Evolutionary conservation across 306 rosid genomes (phyloP), one percentile per base, ranked within the genome.

Genomic region (Begonia masoniana): DNA sequence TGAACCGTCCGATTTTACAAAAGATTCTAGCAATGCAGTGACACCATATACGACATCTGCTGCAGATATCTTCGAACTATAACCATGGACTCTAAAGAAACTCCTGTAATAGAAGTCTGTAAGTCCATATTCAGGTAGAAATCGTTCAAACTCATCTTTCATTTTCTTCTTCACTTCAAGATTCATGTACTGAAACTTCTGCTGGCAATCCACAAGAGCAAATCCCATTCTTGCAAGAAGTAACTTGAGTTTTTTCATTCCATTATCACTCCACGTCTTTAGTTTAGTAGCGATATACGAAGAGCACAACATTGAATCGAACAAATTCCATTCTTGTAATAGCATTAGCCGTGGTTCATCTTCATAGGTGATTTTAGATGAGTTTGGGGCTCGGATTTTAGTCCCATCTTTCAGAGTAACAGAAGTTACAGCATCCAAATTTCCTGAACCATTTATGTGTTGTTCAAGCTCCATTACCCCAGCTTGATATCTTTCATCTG

Each of bases 11-110:
- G 96, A 61, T 61, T 68, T 77, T 49, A 77, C 82, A 60, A 76
- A 91, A 7, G 96, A 91, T 51, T 91, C 99, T 2, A 91, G 91
- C 78, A 86, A 62, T 0, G 99, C 99, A 13, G 99, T 91, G 15
- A 91, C 94, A 6, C 99, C 99, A 55, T 77, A 86, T 15, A 91
- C 99, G 55, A 91, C 96, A 70, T 91, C 99, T 13, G 99, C 99
- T 15, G 99, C 99, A 9, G 99, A 86, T 12, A 91, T 78, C 68
- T 66, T 91, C 13, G 96, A 86, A 62, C 82, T 80, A 59, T 91
- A 91, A 41, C 92, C 87, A 47, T 83, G 86, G 15, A 75, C 45
- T 59, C 96, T 56, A 70, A 81, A 41, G 72, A 91, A 91, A 49
- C 96, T 84, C 46, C 99, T 62, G 70, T 78, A 91, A 62, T 91